Evolutionary conservation across 2,329 filamentous ascomycete species (phyloP), one percentile per base, ranked within the genome.

Genomic region (Pestalotiopsis sp.): DNA sequence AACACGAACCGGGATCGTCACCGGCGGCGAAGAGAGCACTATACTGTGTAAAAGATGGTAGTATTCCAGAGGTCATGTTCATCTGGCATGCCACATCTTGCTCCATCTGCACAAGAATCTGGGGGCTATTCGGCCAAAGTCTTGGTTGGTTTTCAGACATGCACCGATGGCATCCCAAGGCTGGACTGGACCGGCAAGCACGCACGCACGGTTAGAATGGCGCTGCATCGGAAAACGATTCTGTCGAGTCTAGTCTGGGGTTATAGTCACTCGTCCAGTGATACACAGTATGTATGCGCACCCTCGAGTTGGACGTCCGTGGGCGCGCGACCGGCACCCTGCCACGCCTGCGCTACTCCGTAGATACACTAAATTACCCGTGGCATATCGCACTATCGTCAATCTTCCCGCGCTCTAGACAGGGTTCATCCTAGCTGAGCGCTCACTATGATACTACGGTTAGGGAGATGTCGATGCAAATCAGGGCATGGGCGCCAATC

Each of bases 321-420:
- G 45, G 45, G 45, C 31, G 31, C 31, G 6, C 45, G 17, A 52
- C 45, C 45, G 17, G 45, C 45, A 52, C 45, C 45, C 45, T 52
- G 45, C 45, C 45, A 52, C 23, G 45, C 45, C 20, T 20, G 45
- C 57, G 27, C 57, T 59, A 59, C 25, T 12, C n/a, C 14, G 36
- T 36, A 62, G 27, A 17, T 20, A 52, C 45, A 20, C 45, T 36
- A 62, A 62, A 20, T 31, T 62, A 62, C 59, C 59, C 59, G 59
- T 62, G 59, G 59, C 59, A 62, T 62, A 62, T 62, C 59, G 59
- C 36, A 39, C 59, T 62, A 62, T 36, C 31, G 36, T 62, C 45
- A 52, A 52, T 39, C 31, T 39, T 62, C 59, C 59, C 59, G 59
- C 59, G 59, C 59, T 62, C 59, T 62, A 62, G 27, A 39, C 59